Evolutionary conservation across 495 filamentous ascomycete species (phyloP).

Genomic region (Aspergillus hancockii): DNA sequence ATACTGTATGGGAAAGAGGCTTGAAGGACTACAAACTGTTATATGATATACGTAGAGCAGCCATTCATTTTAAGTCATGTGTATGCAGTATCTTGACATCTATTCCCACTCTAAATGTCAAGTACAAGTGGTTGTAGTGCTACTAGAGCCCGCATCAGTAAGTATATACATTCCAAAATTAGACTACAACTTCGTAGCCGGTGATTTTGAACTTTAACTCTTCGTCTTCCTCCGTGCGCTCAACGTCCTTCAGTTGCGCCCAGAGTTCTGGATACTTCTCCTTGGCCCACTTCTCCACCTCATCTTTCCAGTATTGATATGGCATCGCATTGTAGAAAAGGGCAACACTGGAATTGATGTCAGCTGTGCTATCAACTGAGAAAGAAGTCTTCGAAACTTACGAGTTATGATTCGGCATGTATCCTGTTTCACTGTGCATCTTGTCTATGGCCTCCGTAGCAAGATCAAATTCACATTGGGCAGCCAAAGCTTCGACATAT

Average conservation of each 20-base stretch:
- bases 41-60: too few species aligned
- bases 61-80: too few species aligned
- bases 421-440: constrained; percentile 64
- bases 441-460: constrained; percentile 62
- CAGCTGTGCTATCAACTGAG: constrained; percentile 23
- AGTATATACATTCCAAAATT: not conserved
- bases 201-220: constrained; percentile 35
- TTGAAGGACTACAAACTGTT: too few species aligned
- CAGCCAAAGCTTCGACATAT: constrained; percentile 74
- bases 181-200: constrained; percentile 10
- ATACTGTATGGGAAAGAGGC: too few species aligned
- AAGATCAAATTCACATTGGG: constrained; percentile 65
- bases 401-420: constrained; percentile 65
- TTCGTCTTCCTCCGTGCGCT: constrained; percentile 40
- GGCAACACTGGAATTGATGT: constrained; percentile 55
- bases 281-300: constrained; percentile 71
- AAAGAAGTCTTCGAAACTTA: constrained; percentile 49
- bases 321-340: constrained; percentile 72
- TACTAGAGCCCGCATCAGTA: not conserved
- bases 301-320: constrained; percentile 57
- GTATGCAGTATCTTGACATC: not conserved
- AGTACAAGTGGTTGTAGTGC: not conserved
- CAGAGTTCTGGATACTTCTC: constrained; percentile 67
- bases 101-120: not conserved
- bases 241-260: constrained; percentile 51